Conservation (phyloP, 768 basidiomycete species). For the Kwoniella dendrophila region DNA sequence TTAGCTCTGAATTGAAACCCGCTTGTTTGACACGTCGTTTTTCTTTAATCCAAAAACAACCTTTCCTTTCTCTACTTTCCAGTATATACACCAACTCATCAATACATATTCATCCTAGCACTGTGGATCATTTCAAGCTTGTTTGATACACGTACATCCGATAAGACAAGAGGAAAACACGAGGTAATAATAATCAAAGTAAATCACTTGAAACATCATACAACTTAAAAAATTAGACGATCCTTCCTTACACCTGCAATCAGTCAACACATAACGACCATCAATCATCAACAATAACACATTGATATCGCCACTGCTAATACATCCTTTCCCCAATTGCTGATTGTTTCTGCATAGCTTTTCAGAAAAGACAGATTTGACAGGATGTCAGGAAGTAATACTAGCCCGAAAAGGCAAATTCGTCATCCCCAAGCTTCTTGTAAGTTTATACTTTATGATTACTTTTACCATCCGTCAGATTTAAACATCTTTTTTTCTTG, state of each 20-base stretch:
- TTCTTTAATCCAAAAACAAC: no score
- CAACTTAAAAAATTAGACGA: neutral
- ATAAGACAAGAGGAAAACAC: slow-evolving; percentile 7
- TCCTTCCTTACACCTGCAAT: neutral
- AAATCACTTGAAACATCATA: neutral
- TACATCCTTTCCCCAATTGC: neutral
- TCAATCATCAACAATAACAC: no score
- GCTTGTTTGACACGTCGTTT: neutral
- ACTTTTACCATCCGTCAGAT: slow-evolving; percentile 1
- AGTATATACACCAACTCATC: no score
- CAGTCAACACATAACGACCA: neutral
- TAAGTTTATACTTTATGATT: slow-evolving; percentile 25
- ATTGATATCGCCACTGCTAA: no score
- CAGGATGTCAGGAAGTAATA: slow-evolving; percentile 32
- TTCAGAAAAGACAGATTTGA: no score
- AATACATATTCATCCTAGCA: no score
- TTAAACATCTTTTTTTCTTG: neutral
- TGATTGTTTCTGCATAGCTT: no score
- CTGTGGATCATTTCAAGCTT: no score
- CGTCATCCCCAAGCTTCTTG: slow-evolving; percentile 54
- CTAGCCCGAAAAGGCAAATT: slow-evolving; percentile 52
- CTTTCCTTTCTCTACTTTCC: no score
- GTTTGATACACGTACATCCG: neutral
- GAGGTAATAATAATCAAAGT: neutral
- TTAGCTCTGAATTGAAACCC: neutral